phyloP scores from a whole-genome alignment of 164 flowering plant species.

The Vitis cinerea region DNA sequence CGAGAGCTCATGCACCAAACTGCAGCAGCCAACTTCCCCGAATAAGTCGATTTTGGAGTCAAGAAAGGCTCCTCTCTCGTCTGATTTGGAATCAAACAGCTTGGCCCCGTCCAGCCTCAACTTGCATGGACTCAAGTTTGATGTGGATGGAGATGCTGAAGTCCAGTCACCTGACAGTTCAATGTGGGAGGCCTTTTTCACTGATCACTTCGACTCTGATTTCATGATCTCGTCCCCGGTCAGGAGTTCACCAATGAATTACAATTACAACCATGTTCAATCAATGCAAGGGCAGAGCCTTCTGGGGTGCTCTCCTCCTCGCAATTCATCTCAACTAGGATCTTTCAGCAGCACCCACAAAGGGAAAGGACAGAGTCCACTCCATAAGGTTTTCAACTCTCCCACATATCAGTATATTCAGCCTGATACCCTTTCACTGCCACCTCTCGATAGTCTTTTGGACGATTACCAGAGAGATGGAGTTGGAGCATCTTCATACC shows the following conservation, averaged over 20 bases:
- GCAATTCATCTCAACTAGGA: conserved; percentile 33
- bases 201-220: conserved; percentile 59
- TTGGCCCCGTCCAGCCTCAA: conserved; percentile 41
- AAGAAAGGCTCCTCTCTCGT: conserved; percentile 22
- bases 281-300: conserved; percentile 37
- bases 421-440: conserved; percentile 32
- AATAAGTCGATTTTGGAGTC: conserved; percentile 31
- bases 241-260: conserved; percentile 27
- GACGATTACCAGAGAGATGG: conserved; percentile 39
- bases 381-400: conserved; percentile 46
- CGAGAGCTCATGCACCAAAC: conserved; percentile 29
- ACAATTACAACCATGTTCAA: conserved; percentile 26
- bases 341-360: conserved; percentile 22
- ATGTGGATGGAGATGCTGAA: conserved; percentile 41
- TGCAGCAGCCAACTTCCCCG: conserved; percentile 33
- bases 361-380: conserved; percentile 54
- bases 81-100: conserved; percentile 30
- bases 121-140: conserved; percentile 41
- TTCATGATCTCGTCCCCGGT: conserved; percentile 70
- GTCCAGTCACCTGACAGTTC: conserved; percentile 58
- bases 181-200: conserved; percentile 55
- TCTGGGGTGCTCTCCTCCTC: conserved; percentile 40
- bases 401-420: conserved; percentile 41
- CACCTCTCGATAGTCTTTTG: conserved; percentile 43
- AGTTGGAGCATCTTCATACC: conserved; percentile 11